Evolutionary conservation across 768 basidiomycete genomes (phyloP), one percentile per base, ranked within the genome.

Genomic region (Psilocybe azurescens): DNA sequence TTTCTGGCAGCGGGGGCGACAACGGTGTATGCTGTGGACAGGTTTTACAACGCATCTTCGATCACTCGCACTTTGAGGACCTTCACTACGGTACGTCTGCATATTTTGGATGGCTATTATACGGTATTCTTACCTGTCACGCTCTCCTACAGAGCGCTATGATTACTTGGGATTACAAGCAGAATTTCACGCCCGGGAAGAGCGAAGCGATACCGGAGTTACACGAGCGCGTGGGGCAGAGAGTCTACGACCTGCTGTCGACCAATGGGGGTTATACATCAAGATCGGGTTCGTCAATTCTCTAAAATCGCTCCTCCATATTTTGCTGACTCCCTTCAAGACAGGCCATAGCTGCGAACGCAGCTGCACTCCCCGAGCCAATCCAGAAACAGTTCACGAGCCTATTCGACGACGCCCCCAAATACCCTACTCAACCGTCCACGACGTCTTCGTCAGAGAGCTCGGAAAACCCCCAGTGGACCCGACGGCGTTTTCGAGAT

Each of bases 331-430:
- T 33, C 18, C 55, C 47, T 49, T n/a, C 16, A 48, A 89, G 90
- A 4, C 93, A 93, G 74, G 87, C 88, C 3, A 87, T 94, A 62
- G 94, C 89, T 6, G 89, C 92, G 10, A 96, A 96, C 76, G 89
- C 94, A 4, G 91, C 91, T 0, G 73, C 97, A 1, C 83, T 98
- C 6, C 96, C 95, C 0, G 84, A 83, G 60, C 87, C 94, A 5
- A 90, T 95, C 77, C 89, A 94, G 69, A 81, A 85, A 68, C 92
- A 90, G 59, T 95, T 97, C 67, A 83, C 87, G 1, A 87, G 83
- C 60, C 81, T 97, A 2, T 96, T 96, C 67, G 96, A 97, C 66
- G 88, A 91, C 51, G 94, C 95, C 0, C 95, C 95, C 90, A 91
- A 66, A 87, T 97, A 2, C 86, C 91, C 5, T 93, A 90, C 71